Conservation (phyloP, 768 basidiomycete species). For the Russula griseocarnosa region DNA sequence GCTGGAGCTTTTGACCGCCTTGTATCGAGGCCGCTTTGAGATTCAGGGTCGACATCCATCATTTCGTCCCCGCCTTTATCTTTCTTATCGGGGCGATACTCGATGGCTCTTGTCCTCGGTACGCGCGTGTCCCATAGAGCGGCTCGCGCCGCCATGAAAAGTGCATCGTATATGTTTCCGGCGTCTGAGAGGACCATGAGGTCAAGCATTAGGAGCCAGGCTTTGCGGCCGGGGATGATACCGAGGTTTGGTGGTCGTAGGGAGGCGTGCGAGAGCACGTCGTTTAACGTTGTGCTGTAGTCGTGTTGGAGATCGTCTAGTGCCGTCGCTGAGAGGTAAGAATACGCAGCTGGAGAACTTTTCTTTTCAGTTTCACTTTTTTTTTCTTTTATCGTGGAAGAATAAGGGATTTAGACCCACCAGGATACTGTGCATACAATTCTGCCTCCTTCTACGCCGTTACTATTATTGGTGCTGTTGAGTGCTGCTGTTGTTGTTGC, state of each 20-base stretch:
- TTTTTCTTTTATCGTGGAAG: neutral
- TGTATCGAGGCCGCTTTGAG: constrained; percentile 55
- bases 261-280: constrained; percentile 62
- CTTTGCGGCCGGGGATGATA: constrained; percentile 48
- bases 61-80: constrained; percentile 35
- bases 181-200: constrained; percentile 67
- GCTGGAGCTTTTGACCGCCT: constrained; percentile 44
- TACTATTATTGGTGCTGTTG: constrained; percentile 36
- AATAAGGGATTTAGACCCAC: constrained; percentile 43
- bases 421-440: constrained; percentile 70
- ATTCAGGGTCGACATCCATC: constrained; percentile 55
- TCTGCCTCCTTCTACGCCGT: constrained; percentile 54
- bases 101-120: constrained; percentile 65
- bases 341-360: constrained; percentile 81
- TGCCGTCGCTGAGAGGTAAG: constrained; percentile 55
- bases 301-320: constrained; percentile 78
- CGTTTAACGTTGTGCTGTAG: constrained; percentile 56
- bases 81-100: constrained; percentile 51
- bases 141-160: constrained; percentile 75
- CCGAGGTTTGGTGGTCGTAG: constrained; percentile 62
- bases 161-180: constrained; percentile 71
- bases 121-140: constrained; percentile 81
- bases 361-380: constrained; percentile 30
- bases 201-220: constrained; percentile 76
- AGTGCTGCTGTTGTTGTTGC: constrained; percentile 26